These are phyloP conservation scores for Globisporangium perplexum DNA, from an alignment of 352 stramenopile species.

Conservation along the genomic window DNA sequence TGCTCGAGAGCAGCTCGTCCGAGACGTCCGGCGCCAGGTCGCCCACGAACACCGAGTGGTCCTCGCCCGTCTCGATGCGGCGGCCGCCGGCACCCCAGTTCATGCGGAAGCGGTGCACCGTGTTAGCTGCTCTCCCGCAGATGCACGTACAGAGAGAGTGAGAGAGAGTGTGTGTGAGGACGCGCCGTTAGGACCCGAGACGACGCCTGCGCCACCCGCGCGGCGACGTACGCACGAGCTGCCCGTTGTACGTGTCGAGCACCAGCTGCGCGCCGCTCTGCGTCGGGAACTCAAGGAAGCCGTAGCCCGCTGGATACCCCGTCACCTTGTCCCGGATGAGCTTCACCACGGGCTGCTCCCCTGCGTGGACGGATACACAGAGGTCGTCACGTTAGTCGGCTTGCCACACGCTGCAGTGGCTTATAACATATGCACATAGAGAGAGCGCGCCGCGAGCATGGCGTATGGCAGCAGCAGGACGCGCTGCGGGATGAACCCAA, in stretches of 20 bases:
- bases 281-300: constrained; percentile 89
- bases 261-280: constrained; percentile 78
- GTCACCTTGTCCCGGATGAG: constrained; percentile 89
- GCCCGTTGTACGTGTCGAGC: constrained; percentile 82
- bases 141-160: background rate
- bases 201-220: too few relatives aligned
- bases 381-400: too few relatives aligned
- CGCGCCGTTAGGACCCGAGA: too few relatives aligned
- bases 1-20: constrained; percentile 81
- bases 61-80: constrained; percentile 74
- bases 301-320: constrained; percentile 85
- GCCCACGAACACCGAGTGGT: constrained; percentile 91
- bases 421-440: too few relatives aligned
- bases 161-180: background rate
- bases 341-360: constrained; percentile 82
- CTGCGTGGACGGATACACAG: constrained; percentile 27
- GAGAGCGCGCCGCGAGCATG: too few relatives aligned
- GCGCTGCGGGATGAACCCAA: background rate
- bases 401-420: too few relatives aligned
- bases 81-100: constrained; percentile 89
- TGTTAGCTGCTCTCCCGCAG: constrained; percentile 53
- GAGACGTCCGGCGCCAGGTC: constrained; percentile 89
- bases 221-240: constrained; percentile 68
- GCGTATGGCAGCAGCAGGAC: background rate
- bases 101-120: constrained; percentile 86